Evolutionary conservation across 495 filamentous ascomycete genomes (phyloP), one percentile per base, ranked within the genome.

Genomic region (Opeltia flavorubescens): DNA sequence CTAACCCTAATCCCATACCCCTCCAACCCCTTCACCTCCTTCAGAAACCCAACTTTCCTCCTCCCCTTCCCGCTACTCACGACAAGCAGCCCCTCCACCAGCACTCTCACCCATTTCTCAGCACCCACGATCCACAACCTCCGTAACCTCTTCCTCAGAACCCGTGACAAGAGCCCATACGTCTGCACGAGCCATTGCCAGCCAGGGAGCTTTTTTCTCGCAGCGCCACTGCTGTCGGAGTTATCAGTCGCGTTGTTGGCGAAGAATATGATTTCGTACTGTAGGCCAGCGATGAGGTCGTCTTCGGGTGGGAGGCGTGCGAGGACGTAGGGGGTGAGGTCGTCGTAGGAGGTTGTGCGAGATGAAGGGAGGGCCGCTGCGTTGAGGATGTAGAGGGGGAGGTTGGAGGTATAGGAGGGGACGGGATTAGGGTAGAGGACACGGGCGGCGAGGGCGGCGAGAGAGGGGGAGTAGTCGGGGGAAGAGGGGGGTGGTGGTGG

Each of bases 171-270:
- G 40, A 75, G 56, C 53, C 75, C 63, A 56, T 77, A 77, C 12
- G 72, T 74, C 46, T 75, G 72, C 17, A 76, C 48, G 36, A 69
- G 74, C 73, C 73, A 77, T n/a, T 66, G 65, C 71, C 74, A 75
- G 3, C 69, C 66, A 8, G 73, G 74, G 15, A 68, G 59, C 29
- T 59, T 61, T 53, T 65, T 67, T 50, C 62, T 71, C 28, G 54
- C 58, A n/a, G n/a, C n/a, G n/a, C 56, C 55, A 18, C 59, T 58
- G 18, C 18, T 46, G 5, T 31, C 50, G 40, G 50, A 41, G 51
- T 46, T 17, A 31, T 71, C 66, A 8, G 55, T 59, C 11, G 58
- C 61, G 3, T 66, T 71, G 15, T 71, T 71, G 6, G 73, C 73
- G 48, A 76, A 75, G 55, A 76, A 75, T 11, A 77, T 54, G 26